These are phyloP conservation scores for Hymenochaete sp. DNA, from an alignment of 1,284 basidiomycete species.

Conservation along the genomic window DNA sequence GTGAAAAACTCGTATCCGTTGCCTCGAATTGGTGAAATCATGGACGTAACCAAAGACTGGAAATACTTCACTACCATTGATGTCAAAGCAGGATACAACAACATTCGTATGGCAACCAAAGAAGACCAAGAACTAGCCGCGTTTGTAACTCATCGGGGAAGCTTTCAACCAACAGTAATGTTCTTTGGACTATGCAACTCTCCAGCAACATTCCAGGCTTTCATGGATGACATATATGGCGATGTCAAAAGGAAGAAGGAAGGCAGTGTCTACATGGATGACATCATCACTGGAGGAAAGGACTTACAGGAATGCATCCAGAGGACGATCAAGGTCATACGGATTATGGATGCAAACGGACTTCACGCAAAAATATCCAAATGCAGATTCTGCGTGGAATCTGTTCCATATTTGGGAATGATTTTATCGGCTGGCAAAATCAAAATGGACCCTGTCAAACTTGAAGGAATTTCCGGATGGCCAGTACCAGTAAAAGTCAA, in stretches of 20 bases:
- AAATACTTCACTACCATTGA: slow-evolving; percentile 29
- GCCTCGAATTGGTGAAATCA: slow-evolving; percentile 24
- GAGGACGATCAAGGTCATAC: slow-evolving; percentile 23
- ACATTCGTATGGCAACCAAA: slow-evolving; percentile 18
- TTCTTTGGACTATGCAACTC: slow-evolving; percentile 33
- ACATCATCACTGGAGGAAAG: slow-evolving; percentile 14
- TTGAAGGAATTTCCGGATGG: slow-evolving; percentile 20
- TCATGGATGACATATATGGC: slow-evolving; percentile 17
- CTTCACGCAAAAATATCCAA: slow-evolving; percentile 24
- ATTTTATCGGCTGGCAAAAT: slow-evolving; percentile 12
- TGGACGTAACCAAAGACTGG: slow-evolving; percentile 21
- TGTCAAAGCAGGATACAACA: slow-evolving; percentile 25
- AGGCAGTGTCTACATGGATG: slow-evolving; percentile 17
- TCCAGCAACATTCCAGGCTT: slow-evolving; percentile 28
- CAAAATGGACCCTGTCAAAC: slow-evolving; percentile 21
- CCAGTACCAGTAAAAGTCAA: slow-evolving; percentile 18
- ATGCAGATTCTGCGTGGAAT: slow-evolving; percentile 23
- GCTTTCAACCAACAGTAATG: slow-evolving; percentile 30
- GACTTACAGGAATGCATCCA: slow-evolving; percentile 12
- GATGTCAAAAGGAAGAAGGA: slow-evolving; percentile 3
- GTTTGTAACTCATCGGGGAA: slow-evolving; percentile 20
- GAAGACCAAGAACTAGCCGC: slow-evolving; percentile 21
- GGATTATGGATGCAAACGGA: slow-evolving; percentile 15
- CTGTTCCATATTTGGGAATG: slow-evolving; percentile 14
- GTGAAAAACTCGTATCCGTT: slow-evolving; percentile 24